Conservation (phyloP, 177 flowering plant species). For the Vitis hybrid region DNA sequence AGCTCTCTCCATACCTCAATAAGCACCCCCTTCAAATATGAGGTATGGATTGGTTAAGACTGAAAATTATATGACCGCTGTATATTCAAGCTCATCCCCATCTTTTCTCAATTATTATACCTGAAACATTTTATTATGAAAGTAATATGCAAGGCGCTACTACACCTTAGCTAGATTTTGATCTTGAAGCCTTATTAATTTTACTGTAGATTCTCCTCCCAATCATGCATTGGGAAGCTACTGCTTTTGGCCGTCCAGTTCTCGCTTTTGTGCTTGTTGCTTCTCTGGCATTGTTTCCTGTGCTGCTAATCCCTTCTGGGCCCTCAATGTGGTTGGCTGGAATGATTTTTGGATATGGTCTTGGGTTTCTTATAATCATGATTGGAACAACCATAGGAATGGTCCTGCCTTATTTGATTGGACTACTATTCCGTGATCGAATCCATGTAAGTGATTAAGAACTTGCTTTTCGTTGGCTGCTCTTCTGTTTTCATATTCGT, state of each 20-base stretch:
- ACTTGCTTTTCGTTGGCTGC: background rate
- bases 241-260: constrained; percentile 95
- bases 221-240: constrained; percentile 94
- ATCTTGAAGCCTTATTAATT: background rate
- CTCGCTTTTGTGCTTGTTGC: constrained; percentile 88
- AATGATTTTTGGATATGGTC: constrained; percentile 95
- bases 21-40: background rate
- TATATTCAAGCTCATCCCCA: background rate
- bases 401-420: constrained; percentile 77
- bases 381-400: constrained; percentile 93
- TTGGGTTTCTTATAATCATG: constrained; percentile 95
- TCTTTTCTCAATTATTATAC: background rate
- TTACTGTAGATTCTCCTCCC: constrained; percentile 73
- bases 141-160: background rate
- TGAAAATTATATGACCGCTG: background rate
- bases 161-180: background rate
- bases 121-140: background rate
- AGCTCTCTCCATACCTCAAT: background rate
- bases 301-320: constrained; percentile 86
- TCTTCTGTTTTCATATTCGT: background rate
- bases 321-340: constrained; percentile 99
- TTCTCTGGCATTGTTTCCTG: constrained; percentile 91
- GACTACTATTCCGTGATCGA: constrained; percentile 74
- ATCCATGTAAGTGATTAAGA: constrained; percentile 61
- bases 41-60: background rate